Conservation (phyloP, 345 rosid genomes). For the Eucalyptus viminalis region DNA sequence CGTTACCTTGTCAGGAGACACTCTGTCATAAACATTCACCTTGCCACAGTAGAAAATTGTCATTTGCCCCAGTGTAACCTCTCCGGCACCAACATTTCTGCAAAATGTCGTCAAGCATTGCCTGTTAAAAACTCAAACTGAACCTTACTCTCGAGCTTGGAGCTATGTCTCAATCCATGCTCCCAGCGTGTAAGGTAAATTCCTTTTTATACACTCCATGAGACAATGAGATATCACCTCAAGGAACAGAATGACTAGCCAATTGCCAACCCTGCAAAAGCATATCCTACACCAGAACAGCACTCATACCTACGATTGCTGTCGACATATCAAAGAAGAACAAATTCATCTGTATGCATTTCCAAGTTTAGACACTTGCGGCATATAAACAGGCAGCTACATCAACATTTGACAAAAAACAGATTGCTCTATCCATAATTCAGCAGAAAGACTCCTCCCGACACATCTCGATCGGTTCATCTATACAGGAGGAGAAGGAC, state of each 20-base stretch:
- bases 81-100: slow-evolving; percentile 42
- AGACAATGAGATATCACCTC: background rate
- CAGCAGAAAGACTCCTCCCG: background rate
- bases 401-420: background rate
- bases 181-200: background rate
- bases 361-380: background rate
- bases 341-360: background rate
- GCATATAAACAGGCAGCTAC: background rate
- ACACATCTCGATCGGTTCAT: background rate
- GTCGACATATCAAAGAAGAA: background rate
- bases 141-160: background rate
- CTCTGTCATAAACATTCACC: slow-evolving; percentile 80
- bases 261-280: background rate
- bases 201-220: background rate
- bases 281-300: background rate
- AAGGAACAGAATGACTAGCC: background rate
- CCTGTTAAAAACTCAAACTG: background rate
- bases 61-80: slow-evolving; percentile 52
- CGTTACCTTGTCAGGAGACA: slow-evolving; percentile 81
- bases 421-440: background rate
- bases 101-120: background rate
- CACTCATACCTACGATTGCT: background rate
- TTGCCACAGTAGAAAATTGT: slow-evolving; percentile 89
- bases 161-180: background rate
- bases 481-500: background rate